Conservation (phyloP, 78 protist genomes). For the Mastigamoeba balamuthi region DNA sequence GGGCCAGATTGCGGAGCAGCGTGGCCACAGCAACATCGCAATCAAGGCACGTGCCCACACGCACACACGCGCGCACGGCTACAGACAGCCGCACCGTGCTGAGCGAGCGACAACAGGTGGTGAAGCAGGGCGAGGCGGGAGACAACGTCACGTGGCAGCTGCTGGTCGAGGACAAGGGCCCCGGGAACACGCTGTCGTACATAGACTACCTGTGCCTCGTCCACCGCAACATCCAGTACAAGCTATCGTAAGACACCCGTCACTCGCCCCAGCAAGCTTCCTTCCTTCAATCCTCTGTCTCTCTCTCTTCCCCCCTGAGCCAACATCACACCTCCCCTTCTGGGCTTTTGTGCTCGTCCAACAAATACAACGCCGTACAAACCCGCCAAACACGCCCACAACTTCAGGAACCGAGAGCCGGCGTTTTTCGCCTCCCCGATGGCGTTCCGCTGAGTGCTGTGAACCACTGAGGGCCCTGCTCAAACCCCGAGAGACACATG, state of each 20-base stretch:
- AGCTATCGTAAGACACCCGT: conserved; percentile 52
- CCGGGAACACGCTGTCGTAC: conserved; percentile 22
- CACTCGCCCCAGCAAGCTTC: too few relatives aligned
- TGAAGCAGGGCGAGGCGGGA: conserved; percentile 1
- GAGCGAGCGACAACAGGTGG: not conserved
- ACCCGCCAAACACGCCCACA: too few relatives aligned
- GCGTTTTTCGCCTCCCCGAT: too few relatives aligned
- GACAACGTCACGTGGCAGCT: conserved; percentile 9
- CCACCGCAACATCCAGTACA: conserved; percentile 45
- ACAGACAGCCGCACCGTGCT: not conserved
- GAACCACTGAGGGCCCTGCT: too few relatives aligned
- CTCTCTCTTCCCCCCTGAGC: too few relatives aligned
- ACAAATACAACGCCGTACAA: too few relatives aligned
- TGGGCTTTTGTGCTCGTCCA: too few relatives aligned
- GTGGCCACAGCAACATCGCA: not conserved
- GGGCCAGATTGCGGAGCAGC: conserved; percentile 3
- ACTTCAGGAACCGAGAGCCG: too few relatives aligned
- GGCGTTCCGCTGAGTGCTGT: too few relatives aligned
- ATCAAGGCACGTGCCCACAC: not conserved
- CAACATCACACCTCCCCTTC: too few relatives aligned
- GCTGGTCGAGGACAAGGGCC: conserved; percentile 39
- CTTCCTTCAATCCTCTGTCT: too few relatives aligned
- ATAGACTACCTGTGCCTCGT: conserved; percentile 44
- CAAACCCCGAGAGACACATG: too few relatives aligned
- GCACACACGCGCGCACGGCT: not conserved